Base-by-base conservation (phyloP, 345 rosid genomes). In the Eucalyptus albens region DNA sequence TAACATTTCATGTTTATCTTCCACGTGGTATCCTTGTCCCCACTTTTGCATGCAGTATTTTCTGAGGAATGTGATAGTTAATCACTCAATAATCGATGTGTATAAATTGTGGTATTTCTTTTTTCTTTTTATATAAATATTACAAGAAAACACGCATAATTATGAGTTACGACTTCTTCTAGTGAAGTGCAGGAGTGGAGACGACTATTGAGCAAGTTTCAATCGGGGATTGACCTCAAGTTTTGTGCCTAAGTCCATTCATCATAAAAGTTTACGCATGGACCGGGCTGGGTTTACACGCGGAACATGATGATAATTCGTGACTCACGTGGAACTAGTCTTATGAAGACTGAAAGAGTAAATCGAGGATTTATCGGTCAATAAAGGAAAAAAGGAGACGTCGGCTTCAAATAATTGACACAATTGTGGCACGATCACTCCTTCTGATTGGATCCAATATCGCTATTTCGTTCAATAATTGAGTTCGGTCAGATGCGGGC, bases 301-400 rank as follows among this genome's bases (percentile, higher is more conserved):
- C 21, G 21, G 33, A n/a, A 15, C 1, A n/a, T 15, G 21, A 65
- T 4, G 6, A n/a, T 17, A n/a, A n/a, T n/a, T n/a, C 77, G 0
- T 65, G 77, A 65, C 37, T n/a, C 77, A n/a, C 21, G 77, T n/a
- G 77, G 37, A 15, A 65, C 8, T 65, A 6, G 77, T n/a, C 11
- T 2, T 15, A 15, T 1, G 40, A 65, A 65, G 21, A 65, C n/a
- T n/a, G n/a, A n/a, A n/a, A n/a, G n/a, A n/a, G n/a, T n/a, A n/a
- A n/a, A n/a, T n/a, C n/a, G n/a, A n/a, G n/a, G n/a, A n/a, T 21
- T 29, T 15, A 15, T 65, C 40, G 0, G 77, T 65, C 17, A n/a
- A 15, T n/a, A 1, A 65, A 65, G 31, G 0, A 8, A 65, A 65
- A n/a, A 65, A 1, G 19, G 17, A 65, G 17, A 65, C 77, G 40